phyloP scores from a whole-genome alignment of 169 alveolate species.

The Plasmodium inui region DNA sequence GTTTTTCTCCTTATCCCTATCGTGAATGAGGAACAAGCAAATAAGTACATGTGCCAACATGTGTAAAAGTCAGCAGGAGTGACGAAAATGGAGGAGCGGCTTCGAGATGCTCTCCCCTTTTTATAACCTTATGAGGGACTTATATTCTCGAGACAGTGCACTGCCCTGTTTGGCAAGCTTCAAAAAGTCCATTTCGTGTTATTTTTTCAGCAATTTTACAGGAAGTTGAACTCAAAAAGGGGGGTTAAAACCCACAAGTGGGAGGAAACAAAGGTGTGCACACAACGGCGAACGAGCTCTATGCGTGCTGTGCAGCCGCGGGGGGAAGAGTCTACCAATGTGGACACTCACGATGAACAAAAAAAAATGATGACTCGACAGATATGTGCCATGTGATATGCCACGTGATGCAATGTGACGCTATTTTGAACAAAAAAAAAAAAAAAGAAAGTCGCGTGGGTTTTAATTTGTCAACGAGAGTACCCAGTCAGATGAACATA shows the following conservation, averaged over 20 bases:
- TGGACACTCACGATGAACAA: background rate
- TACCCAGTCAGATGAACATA: background rate
- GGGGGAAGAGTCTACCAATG: background rate
- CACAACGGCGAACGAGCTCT: background rate
- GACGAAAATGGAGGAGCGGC: background rate
- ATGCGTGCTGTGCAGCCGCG: background rate
- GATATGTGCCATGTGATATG: background rate
- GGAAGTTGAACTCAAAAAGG: background rate
- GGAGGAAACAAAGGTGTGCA: background rate
- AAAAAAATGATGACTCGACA: background rate
- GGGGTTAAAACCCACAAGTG: no score
- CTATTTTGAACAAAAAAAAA: background rate
- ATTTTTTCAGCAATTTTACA: background rate
- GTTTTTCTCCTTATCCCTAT: constrained; percentile 56
- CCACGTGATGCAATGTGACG: background rate
- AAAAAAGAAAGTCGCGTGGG: background rate
- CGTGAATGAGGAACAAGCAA: background rate
- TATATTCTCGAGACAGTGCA: constrained; percentile 19
- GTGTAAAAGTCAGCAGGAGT: background rate
- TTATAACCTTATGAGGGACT: constrained; percentile 37
- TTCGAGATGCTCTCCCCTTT: background rate
- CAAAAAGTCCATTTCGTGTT: constrained; percentile 19
- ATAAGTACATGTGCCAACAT: background rate
- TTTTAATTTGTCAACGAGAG: background rate
- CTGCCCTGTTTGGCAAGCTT: constrained; percentile 18